Conservation (phyloP, 2,329 filamentous ascomycete genomes). For the Rhynchosporium agropyri region DNA sequence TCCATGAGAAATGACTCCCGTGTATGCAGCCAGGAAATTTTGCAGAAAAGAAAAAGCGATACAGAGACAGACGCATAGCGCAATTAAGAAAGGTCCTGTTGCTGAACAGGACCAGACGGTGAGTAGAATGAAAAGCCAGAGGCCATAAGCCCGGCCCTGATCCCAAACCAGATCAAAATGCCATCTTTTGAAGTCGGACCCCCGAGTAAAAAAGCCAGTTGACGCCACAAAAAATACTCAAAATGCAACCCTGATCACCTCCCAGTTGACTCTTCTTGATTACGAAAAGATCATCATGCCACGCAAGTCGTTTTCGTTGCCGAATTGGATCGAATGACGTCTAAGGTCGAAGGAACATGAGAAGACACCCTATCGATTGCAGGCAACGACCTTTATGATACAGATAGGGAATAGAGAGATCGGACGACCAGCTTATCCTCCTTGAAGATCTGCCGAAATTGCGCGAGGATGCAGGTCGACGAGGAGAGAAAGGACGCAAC, state of each 20-base stretch:
- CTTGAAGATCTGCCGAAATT: conserved; percentile 23
- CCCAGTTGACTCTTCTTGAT: conserved; percentile 26
- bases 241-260: conserved; percentile 36
- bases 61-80: conserved; percentile 15
- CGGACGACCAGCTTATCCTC: conserved; percentile 18
- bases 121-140: conserved; percentile 10
- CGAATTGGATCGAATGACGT: conserved; percentile 37
- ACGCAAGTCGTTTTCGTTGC: conserved; percentile 41
- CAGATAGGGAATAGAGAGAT: conserved; percentile 33
- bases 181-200: conserved; percentile 26
- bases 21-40: conserved; percentile 37
- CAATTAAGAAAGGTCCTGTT: conserved; percentile 18
- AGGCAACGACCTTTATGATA: conserved; percentile 44
- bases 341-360: conserved; percentile 38
- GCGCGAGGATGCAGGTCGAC: conserved; percentile 18
- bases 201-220: conserved; percentile 22
- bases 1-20: conserved; percentile 28
- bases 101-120: conserved; percentile 15
- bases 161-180: conserved; percentile 25
- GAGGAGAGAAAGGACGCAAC: conserved; percentile 21
- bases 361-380: conserved; percentile 39
- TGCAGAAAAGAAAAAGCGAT: conserved; percentile 18
- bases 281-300: conserved; percentile 39
- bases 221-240: conserved; percentile 33
- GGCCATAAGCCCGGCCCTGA: conserved; percentile 24